Percentiles rank a stretch among this genome's conserved stretches.
These are phyloP conservation scores for Croton laevigatus DNA, from an alignment of 441 rosid genomes.

Conservation along the genomic window DNA sequence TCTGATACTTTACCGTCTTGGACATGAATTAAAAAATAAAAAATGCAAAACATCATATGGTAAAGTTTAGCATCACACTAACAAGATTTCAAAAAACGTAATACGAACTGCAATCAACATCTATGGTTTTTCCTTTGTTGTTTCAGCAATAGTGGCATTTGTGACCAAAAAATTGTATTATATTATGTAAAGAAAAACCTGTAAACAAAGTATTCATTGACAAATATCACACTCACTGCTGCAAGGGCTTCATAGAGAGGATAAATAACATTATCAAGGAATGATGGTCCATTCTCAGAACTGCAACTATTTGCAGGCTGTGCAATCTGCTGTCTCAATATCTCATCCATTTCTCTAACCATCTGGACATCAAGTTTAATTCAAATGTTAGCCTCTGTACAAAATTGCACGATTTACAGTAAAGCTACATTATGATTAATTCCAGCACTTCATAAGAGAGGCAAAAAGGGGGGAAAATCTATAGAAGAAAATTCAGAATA, in stretches of 20 bases:
- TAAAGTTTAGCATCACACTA: background rate
- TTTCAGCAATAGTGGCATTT: background rate
- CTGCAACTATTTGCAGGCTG: conserved; percentile 81
- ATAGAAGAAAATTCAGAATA: background rate
- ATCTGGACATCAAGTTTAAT: conserved; percentile 45
- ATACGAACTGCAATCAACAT: background rate
- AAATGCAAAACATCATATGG: background rate
- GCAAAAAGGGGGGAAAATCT: background rate
- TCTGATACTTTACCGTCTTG: background rate
- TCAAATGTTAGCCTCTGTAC: background rate
- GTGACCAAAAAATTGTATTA: background rate
- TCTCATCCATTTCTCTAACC: conserved; percentile 94
- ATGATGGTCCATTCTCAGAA: conserved; percentile 60
- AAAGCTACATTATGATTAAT: background rate
- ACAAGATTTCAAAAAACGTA: background rate
- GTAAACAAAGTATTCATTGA: background rate
- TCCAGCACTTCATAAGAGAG: conserved; percentile 3
- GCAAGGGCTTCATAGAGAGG: conserved; percentile 83
- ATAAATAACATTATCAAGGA: conserved; percentile 75
- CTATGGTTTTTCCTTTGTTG: background rate
- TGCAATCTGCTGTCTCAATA: conserved; percentile 67
- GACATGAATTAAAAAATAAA: background rate
- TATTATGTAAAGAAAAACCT: background rate
- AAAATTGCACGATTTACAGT: background rate
- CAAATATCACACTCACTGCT: conserved; percentile 56